phyloP scores from a whole-genome alignment of 2,329 filamentous ascomycete species.

The Colletotrichum horii region DNA sequence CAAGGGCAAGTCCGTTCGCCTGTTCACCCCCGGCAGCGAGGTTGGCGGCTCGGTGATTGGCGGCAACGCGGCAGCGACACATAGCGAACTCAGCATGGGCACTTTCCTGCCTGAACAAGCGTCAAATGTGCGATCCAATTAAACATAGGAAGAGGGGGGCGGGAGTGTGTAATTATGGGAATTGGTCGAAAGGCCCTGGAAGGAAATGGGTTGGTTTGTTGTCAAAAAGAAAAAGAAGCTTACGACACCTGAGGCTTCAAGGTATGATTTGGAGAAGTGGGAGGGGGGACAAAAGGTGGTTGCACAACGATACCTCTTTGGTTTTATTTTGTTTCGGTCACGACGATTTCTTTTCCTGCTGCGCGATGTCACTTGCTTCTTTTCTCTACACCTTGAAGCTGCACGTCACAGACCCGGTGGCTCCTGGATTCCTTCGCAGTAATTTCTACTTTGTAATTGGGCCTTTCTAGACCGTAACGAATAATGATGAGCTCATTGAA shows the following conservation, averaged over 20 bases:
- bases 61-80: conserved; percentile 34
- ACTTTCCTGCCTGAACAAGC: conserved; percentile 23
- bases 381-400: neutral
- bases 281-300: neutral
- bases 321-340: neutral
- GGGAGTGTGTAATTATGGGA: neutral
- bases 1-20: conserved; percentile 38
- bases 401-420: too few relatives aligned
- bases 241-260: neutral
- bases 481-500: neutral
- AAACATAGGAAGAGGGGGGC: neutral
- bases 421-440: neutral
- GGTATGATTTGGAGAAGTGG: neutral
- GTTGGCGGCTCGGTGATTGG: conserved; percentile 49
- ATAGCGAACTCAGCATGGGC: conserved; percentile 41
- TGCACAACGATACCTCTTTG: conserved; percentile 17
- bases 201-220: neutral
- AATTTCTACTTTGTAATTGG: neutral
- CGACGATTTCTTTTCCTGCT: neutral
- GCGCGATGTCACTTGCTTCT: neutral
- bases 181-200: neutral
- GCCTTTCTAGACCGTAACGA: neutral
- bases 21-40: conserved; percentile 56
- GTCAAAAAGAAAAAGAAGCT: conserved; percentile 9
- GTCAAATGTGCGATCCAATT: conserved; percentile 24